Evolutionary conservation across 2,329 filamentous ascomycete species (phyloP).

Genomic region (Alternaria arborescens): DNA sequence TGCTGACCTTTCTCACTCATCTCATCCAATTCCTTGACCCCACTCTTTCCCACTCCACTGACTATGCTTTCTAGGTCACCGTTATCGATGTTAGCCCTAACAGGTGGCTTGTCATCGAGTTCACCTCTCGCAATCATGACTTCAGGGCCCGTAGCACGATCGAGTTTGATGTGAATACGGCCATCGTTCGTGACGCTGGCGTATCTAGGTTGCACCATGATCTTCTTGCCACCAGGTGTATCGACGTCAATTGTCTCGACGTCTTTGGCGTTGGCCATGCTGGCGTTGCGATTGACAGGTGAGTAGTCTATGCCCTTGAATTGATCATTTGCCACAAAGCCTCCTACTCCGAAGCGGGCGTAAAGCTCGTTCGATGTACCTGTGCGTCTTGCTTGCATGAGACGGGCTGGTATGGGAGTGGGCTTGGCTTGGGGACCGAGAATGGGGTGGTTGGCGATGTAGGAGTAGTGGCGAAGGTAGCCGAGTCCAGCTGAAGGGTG

Average conservation of each 20-base stretch:
- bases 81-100: slow-evolving; percentile 12
- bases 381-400: slow-evolving; percentile 56
- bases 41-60: slow-evolving; percentile 17
- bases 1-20: slow-evolving; percentile 27
- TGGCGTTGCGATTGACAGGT: slow-evolving; percentile 31
- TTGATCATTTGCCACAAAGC: slow-evolving; percentile 54
- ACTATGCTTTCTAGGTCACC: slow-evolving; percentile 22
- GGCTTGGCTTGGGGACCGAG: slow-evolving; percentile 65
- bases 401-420: slow-evolving; percentile 65
- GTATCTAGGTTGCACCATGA: slow-evolving; percentile 59
- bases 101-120: slow-evolving; percentile 38
- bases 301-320: slow-evolving; percentile 41
- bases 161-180: slow-evolving; percentile 40
- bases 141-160: slow-evolving; percentile 31
- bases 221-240: slow-evolving; percentile 60
- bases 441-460: slow-evolving; percentile 67
- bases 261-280: slow-evolving; percentile 19
- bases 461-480: slow-evolving; percentile 65
- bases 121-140: slow-evolving; percentile 35
- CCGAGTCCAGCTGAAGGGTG: slow-evolving; percentile 72
- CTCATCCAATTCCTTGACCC: slow-evolving; percentile 32
- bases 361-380: slow-evolving; percentile 26
- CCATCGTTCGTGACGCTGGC: slow-evolving; percentile 47
- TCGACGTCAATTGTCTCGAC: slow-evolving; percentile 53
- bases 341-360: slow-evolving; percentile 55